Evolutionary conservation across 345 rosid species (phyloP).

Genomic region (Capsella bursapastoris): DNA sequence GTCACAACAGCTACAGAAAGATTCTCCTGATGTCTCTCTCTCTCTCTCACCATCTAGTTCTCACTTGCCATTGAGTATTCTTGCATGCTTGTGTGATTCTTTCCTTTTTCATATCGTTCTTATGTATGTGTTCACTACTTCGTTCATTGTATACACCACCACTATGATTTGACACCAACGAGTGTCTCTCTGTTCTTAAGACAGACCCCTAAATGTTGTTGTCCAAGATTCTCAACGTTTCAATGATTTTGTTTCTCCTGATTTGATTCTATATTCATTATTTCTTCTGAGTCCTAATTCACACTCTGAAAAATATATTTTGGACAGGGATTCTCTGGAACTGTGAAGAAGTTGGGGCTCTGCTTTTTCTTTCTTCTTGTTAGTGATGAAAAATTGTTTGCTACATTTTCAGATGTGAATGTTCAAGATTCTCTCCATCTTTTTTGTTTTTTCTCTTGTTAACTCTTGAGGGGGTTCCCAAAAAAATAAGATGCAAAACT

Average conservation of each 20-base stretch:
- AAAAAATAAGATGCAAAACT: constrained; percentile 41
- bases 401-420: constrained; percentile 40
- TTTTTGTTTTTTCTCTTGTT: neutral
- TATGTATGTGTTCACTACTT: constrained; percentile 9
- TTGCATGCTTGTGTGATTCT: constrained; percentile 3
- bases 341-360: constrained; percentile 41
- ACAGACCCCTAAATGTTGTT: constrained; percentile 12
- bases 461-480: constrained; percentile 23
- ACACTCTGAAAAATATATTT: constrained; percentile 21
- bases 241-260: constrained; percentile 37
- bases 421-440: constrained; percentile 22
- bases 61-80: constrained; percentile 40
- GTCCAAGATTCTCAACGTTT: constrained; percentile 39
- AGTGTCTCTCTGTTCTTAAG: constrained; percentile 18
- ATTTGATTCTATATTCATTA: constrained; percentile 8
- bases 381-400: constrained; percentile 43
- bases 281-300: constrained; percentile 33
- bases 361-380: constrained; percentile 34
- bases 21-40: constrained; percentile 18
- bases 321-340: constrained; percentile 42
- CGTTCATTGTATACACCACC: constrained; percentile 18
- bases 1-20: constrained; percentile 39
- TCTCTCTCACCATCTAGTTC: constrained; percentile 19
- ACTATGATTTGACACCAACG: constrained; percentile 39
- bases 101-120: constrained; percentile 17